phyloP scores from a whole-genome alignment of 2,329 filamentous ascomycete genomes.

The Apiospora aurea region DNA sequence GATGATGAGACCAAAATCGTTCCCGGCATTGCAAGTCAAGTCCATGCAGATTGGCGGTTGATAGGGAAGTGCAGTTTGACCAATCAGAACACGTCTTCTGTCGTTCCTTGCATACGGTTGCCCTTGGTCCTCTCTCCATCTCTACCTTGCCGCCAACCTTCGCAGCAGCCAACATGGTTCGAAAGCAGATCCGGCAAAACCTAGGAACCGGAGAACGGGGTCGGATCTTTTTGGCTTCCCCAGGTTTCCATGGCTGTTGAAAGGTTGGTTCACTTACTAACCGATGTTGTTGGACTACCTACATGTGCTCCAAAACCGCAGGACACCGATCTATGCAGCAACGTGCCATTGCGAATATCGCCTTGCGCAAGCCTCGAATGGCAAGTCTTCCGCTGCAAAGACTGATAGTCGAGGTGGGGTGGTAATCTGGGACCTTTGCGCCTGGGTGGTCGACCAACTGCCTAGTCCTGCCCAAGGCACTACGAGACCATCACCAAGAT shows the following conservation, averaged over 20 bases:
- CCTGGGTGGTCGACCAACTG: background rate
- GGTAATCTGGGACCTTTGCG: background rate
- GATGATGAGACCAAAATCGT: background rate
- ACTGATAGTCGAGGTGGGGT: background rate
- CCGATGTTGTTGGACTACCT: background rate
- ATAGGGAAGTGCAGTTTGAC: background rate
- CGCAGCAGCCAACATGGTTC: background rate
- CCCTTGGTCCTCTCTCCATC: background rate
- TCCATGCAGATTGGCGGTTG: slow-evolving; percentile 13
- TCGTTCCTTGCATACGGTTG: slow-evolving; percentile 5
- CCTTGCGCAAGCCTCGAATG: slow-evolving; percentile 1
- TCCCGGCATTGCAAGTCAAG: background rate
- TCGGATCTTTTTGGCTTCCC: background rate
- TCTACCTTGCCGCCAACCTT: slow-evolving; percentile 6
- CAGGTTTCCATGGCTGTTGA: background rate
- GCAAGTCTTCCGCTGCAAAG: slow-evolving; percentile 6
- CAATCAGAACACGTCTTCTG: background rate
- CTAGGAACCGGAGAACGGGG: background rate
- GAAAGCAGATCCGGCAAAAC: background rate
- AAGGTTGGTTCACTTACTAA: background rate
- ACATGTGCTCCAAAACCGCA: background rate
- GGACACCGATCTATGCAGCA: background rate
- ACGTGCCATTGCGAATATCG: background rate
- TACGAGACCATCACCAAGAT: background rate
- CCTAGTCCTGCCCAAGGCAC: background rate